Base-by-base conservation (phyloP, 108 stramenopile species). In the Stephanodiscus triporus region DNA sequence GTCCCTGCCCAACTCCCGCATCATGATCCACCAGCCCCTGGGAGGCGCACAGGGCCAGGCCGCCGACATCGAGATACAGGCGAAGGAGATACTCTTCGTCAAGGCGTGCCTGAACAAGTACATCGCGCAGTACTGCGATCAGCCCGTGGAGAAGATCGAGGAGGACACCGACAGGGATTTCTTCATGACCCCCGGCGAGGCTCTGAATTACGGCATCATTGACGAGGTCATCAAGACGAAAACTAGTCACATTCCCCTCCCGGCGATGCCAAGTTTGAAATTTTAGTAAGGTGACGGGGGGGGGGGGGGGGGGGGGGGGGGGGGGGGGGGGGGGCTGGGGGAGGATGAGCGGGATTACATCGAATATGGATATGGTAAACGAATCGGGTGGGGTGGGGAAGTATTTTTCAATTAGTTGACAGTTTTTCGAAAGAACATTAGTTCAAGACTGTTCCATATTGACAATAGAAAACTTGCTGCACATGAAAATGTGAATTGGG, bases 31-130 rank as follows among this genome's bases (percentile, higher is more conserved):
- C n/a, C n/a, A n/a, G n/a, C n/a, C n/a, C n/a, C n/a, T 98, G 59
- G 98, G 98, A 17, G 98, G 97, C 17, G 98, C 96, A 0, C 96
- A 97, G 72, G 98, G 98, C 16, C 92, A 93, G 71, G 98, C 98
- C 7, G 85, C 90, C 19, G 98, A 98, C 78, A 98, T 98, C 84
- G 97, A 98, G 74, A 97, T 98, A 70, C 97, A 98, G 74, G 98
- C 98, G 53, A 97, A 97, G 85, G 97, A 98, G 77, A 97, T 98
- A 73, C 77, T 98, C 55, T 97, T 94, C 75, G 92, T 93, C 45
- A 85, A 89, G 53, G 92, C 90, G 29, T 78, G 86, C 9, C 80
- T 98, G 66, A 97, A 97, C 78, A 89, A 86, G 20, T 96, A 91
- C 81, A 95, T 97, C 80, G 94, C 96, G 14, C 89, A 95, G 49